Evolutionary conservation across 2,329 filamentous ascomycete species (phyloP).

Genomic region (Colletotrichum orchidophilum): DNA sequence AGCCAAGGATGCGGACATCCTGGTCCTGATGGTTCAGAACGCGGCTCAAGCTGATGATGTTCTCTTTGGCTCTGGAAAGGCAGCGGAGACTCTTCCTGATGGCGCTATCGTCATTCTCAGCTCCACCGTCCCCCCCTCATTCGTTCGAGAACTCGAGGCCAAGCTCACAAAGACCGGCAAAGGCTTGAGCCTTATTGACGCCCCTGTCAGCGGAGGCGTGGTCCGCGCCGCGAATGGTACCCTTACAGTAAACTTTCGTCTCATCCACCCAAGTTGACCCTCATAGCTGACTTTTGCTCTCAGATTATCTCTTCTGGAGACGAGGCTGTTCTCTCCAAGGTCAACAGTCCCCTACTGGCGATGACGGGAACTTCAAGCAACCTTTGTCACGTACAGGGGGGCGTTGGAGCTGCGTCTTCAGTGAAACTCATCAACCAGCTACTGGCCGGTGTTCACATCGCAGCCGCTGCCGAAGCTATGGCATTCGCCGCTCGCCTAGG

Average conservation of each 20-base stretch:
- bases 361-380: conserved; percentile 44
- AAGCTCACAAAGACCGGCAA: conserved; percentile 37
- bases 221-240: conserved; percentile 47
- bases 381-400: conserved; percentile 59
- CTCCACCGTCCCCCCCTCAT: conserved; percentile 48
- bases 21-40: conserved; percentile 49
- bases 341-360: conserved; percentile 40
- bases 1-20: conserved; percentile 40
- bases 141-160: conserved; percentile 36
- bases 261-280: neutral
- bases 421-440: conserved; percentile 68
- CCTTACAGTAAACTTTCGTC: conserved; percentile 40
- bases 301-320: conserved; percentile 48
- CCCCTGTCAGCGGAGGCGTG: conserved; percentile 49
- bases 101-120: conserved; percentile 45
- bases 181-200: conserved; percentile 45
- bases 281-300: neutral
- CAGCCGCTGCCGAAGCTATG: conserved; percentile 64
- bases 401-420: conserved; percentile 62
- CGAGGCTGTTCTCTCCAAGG: conserved; percentile 36
- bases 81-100: conserved; percentile 38
- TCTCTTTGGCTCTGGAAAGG: conserved; percentile 43
- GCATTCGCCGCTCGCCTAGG: conserved; percentile 63
- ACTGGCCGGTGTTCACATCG: conserved; percentile 67
- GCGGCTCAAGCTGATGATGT: conserved; percentile 43